Base-by-base conservation (phyloP, 768 basidiomycete genomes). In the Leucosporidium creatinivorum region DNA sequence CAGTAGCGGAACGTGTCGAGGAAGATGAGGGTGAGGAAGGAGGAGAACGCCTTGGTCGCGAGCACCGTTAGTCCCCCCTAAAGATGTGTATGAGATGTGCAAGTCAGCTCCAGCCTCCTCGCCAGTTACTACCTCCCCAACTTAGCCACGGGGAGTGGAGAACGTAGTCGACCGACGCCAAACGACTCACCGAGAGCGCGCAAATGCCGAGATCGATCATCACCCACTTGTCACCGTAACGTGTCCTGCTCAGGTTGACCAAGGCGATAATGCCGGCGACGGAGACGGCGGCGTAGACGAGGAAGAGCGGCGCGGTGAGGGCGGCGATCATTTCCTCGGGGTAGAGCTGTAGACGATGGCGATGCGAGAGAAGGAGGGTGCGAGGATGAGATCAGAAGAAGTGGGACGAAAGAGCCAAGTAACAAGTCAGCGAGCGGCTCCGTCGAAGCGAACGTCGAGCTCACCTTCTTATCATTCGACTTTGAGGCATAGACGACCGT, bases 61-160 rank as follows among this genome's bases (percentile, higher is more conserved):
- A 99, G 81, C 0, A 98, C 94, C 5, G 93, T 94, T 77, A 92
- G 97, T 4, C 89, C 91, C n/a, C 90, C 89, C 89, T 39, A 60
- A 28, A 28, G 60, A 47, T 36, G 48, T 23, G 48, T n/a, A 36
- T 25, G 33, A 36, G 33, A 12, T 36, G 5, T 12, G 33, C 5
- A 13, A 12, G 39, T 44, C 39, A 44, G 39, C 39, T n/a, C n/a
- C n/a, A n/a, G n/a, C n/a, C n/a, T n/a, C n/a, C n/a, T n/a, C n/a
- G n/a, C n/a, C n/a, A n/a, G n/a, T n/a, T n/a, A n/a, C n/a, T n/a
- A n/a, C n/a, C n/a, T n/a, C n/a, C n/a, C n/a, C n/a, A n/a, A n/a
- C n/a, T n/a, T n/a, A n/a, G n/a, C n/a, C n/a, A n/a, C n/a, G n/a
- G n/a, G n/a, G n/a, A n/a, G n/a, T n/a, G n/a, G n/a, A n/a, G n/a